Evolutionary conservation across 768 basidiomycete species (phyloP).

Genomic region (Xerocomellus dryophilus): DNA sequence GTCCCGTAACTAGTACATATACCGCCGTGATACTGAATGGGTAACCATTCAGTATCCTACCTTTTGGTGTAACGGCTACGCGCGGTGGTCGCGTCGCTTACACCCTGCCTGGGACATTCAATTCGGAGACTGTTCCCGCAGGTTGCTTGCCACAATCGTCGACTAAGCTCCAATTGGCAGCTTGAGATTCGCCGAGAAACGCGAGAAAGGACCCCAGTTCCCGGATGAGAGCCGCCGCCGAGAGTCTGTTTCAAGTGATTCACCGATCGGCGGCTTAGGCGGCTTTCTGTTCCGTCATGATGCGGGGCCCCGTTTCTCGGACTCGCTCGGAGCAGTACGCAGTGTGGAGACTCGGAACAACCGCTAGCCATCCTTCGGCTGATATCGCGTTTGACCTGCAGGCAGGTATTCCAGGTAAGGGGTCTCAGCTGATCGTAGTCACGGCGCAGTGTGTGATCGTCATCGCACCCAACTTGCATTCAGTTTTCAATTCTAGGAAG

Average conservation of each 20-base stretch:
- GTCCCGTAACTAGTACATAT: too few relatives aligned
- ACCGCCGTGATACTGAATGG: too few relatives aligned
- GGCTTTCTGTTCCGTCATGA: background rate
- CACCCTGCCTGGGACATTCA: too few relatives aligned
- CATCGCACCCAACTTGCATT: too few relatives aligned
- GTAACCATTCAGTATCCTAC: too few relatives aligned
- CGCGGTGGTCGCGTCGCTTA: too few relatives aligned
- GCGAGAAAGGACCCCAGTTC: too few relatives aligned
- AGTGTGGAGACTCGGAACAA: background rate
- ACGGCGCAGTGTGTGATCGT: too few relatives aligned
- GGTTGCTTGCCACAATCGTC: background rate
- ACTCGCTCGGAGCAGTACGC: background rate
- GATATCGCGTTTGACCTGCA: background rate
- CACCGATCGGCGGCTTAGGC: background rate
- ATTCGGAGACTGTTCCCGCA: background rate
- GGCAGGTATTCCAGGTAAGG: background rate
- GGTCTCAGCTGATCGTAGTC: background rate
- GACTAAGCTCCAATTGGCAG: background rate
- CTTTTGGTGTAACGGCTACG: too few relatives aligned
- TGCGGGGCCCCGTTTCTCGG: background rate
- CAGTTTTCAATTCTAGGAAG: background rate
- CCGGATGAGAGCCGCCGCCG: background rate
- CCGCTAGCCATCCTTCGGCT: background rate
- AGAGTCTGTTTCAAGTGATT: background rate
- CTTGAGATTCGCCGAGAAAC: too few relatives aligned